A percentile compares a stretch with the other conserved stretches of the same genome.
These are phyloP conservation scores for Pseudozyma hubeiensis DNA, from an alignment of 1,284 basidiomycete species.

Conservation along the genomic window DNA sequence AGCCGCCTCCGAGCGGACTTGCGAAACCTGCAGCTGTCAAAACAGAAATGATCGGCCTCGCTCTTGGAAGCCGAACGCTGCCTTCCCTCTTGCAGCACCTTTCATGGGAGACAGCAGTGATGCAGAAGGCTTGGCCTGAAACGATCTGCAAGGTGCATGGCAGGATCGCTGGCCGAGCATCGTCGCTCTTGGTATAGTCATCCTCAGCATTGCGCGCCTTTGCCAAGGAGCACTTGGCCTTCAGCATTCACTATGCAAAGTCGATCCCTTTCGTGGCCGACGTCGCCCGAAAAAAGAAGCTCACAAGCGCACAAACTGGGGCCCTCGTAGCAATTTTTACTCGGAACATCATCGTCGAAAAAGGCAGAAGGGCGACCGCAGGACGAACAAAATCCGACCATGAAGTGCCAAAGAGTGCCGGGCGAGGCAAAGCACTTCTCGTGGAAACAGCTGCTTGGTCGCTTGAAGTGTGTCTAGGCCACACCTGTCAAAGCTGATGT, in stretches of 20 bases:
- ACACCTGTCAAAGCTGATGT: not conserved
- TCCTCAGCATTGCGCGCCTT: too few relatives aligned
- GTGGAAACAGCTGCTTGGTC: not conserved
- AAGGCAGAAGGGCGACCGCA: not conserved
- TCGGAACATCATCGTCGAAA: not conserved
- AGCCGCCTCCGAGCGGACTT: slow-evolving; percentile 13
- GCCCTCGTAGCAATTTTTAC: too few relatives aligned
- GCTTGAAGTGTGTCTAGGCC: not conserved
- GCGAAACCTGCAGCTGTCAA: slow-evolving; percentile 36
- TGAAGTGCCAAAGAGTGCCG: not conserved
- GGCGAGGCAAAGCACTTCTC: too few relatives aligned
- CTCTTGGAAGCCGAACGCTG: not conserved
- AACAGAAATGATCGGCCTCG: slow-evolving; percentile 1
- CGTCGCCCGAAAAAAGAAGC: too few relatives aligned
- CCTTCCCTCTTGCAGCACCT: too few relatives aligned
- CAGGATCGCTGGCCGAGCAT: slow-evolving; percentile 2
- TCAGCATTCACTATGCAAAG: not conserved
- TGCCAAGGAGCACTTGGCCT: too few relatives aligned
- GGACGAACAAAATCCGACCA: too few relatives aligned
- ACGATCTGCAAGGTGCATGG: slow-evolving; percentile 30
- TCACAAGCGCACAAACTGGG: too few relatives aligned
- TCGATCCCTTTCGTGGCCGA: slow-evolving; percentile 5
- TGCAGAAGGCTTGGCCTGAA: not conserved
- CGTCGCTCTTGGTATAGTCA: not conserved
- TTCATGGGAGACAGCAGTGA: slow-evolving; percentile 5